Evolutionary conservation across 139 green algal genomes (phyloP).

Genomic region (Auxenochlorella pyrenoidosa): DNA sequence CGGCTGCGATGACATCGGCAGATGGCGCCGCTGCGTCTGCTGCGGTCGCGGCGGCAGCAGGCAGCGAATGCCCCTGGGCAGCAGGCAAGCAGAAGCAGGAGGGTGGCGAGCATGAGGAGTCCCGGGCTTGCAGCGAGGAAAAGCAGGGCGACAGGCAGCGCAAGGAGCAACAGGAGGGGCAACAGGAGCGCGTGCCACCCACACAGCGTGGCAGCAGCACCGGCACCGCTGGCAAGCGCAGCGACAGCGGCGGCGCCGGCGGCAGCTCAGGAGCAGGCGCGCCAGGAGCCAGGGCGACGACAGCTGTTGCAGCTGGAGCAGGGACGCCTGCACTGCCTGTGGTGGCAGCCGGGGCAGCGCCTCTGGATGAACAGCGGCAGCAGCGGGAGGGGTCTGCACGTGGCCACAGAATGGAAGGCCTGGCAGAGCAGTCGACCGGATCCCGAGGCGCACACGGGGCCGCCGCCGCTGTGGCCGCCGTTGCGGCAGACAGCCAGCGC

Average conservation of each 20-base stretch:
- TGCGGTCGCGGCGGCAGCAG: background rate
- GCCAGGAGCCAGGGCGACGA: background rate
- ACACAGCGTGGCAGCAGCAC: background rate
- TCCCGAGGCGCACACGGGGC: background rate
- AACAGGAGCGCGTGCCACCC: background rate
- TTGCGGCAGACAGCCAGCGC: no score
- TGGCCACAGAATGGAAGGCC: no score
- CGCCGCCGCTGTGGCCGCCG: no score
- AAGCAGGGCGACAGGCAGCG: no score
- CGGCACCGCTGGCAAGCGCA: background rate
- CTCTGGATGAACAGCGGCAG: background rate
- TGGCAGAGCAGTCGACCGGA: background rate
- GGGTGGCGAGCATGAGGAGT: no score
- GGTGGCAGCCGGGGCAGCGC: background rate
- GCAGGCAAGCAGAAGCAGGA: no score
- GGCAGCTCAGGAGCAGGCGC: background rate
- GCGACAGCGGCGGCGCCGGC: background rate
- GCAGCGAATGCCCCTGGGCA: background rate
- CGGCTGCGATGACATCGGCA: no score
- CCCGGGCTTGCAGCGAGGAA: no score
- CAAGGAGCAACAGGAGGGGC: no score
- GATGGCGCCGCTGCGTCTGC: no score
- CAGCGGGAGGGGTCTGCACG: background rate
- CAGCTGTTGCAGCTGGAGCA: background rate
- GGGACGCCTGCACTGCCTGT: background rate